phyloP scores from a whole-genome alignment of 768 basidiomycete species.

The Lactarius deliciosus region DNA sequence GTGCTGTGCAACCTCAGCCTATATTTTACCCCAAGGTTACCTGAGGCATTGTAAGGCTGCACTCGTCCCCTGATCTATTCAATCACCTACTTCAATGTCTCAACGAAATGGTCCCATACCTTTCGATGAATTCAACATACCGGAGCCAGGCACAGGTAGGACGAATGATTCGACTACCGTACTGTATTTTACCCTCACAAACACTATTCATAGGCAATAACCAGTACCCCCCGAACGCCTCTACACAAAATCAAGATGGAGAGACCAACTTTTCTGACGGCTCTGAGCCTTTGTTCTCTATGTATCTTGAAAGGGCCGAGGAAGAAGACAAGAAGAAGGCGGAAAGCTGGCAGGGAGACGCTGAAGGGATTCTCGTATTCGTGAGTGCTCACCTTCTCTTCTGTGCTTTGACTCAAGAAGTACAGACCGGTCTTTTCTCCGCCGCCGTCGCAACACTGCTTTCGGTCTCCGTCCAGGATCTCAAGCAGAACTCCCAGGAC shows the following conservation, averaged over 20 bases:
- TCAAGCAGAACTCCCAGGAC: slow-evolving; percentile 9
- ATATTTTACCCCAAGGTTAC: background rate
- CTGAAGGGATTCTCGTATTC: slow-evolving; percentile 13
- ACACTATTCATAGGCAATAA: background rate
- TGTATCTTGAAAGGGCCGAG: slow-evolving; percentile 2
- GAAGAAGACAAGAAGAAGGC: slow-evolving; percentile 7
- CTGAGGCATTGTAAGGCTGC: too few relatives aligned
- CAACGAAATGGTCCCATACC: background rate
- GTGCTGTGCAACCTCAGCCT: background rate
- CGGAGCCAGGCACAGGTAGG: background rate
- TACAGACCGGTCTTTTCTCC: slow-evolving; percentile 19
- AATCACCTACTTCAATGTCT: background rate
- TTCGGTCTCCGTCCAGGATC: background rate
- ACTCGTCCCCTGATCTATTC: background rate
- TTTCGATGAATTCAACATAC: background rate
- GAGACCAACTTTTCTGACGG: slow-evolving; percentile 3
- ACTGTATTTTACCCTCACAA: background rate
- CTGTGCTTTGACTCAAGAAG: background rate
- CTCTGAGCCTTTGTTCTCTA: slow-evolving; percentile 8
- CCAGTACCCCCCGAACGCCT: background rate
- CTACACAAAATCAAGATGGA: background rate
- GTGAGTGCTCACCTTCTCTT: background rate
- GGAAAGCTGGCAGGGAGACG: slow-evolving; percentile 13
- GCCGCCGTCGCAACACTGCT: slow-evolving; percentile 5
- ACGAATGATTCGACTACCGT: background rate